Conservation (phyloP, 306 rosid genomes). For the Hippophae gyantsensis region DNA sequence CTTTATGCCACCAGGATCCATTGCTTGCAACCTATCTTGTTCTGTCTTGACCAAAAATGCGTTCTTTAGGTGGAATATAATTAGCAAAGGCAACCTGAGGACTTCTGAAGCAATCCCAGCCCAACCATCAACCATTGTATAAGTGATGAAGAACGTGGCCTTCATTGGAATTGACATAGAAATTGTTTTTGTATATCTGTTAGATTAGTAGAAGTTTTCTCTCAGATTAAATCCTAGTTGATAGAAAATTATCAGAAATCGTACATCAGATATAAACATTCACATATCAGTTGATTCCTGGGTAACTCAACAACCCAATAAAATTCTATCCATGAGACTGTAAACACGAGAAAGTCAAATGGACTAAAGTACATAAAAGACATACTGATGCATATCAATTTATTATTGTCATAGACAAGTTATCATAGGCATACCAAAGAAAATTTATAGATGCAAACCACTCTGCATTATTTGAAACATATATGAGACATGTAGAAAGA, state of each 20-base stretch:
- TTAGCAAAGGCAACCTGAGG: constrained; percentile 53
- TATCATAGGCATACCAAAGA: too few relatives aligned
- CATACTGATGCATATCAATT: too few relatives aligned
- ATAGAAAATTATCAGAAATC: constrained; percentile 6
- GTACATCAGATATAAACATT: background rate
- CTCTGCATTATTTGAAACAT: too few relatives aligned
- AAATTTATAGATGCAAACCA: too few relatives aligned
- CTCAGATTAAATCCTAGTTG: constrained; percentile 9
- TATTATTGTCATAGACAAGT: too few relatives aligned
- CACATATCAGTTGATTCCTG: background rate
- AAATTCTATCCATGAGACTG: too few relatives aligned
- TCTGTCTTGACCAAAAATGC: constrained; percentile 82
- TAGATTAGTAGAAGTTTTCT: constrained; percentile 18
- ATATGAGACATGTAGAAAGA: too few relatives aligned
- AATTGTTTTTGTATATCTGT: constrained; percentile 66
- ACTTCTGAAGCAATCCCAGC: constrained; percentile 82
- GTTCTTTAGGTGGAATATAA: constrained; percentile 70
- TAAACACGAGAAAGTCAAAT: too few relatives aligned
- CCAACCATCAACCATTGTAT: constrained; percentile 92
- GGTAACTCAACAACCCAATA: too few relatives aligned
- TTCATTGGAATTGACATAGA: constrained; percentile 89
- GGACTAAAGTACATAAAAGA: too few relatives aligned
- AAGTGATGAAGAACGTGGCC: constrained; percentile 92
- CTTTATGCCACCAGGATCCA: constrained; percentile 69
- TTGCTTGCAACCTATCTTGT: constrained; percentile 61